phyloP scores from a whole-genome alignment of 441 rosid species.

The Mallotus repandus region DNA sequence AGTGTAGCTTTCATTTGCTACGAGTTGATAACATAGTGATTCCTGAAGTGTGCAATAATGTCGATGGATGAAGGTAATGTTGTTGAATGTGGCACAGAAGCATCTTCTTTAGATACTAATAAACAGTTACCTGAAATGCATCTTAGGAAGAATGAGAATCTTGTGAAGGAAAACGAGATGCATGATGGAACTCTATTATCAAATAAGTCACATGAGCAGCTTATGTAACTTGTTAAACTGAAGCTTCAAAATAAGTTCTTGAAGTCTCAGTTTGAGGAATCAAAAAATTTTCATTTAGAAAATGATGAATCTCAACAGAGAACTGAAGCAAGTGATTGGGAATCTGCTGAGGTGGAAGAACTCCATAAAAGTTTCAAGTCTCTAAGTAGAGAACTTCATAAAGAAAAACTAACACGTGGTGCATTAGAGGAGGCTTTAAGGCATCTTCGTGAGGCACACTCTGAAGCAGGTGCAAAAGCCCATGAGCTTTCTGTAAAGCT shows the following conservation, averaged over 20 bases:
- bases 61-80: slow-evolving; percentile 43
- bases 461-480: slow-evolving; percentile 82
- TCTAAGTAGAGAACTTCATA: slow-evolving; percentile 57
- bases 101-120: slow-evolving; percentile 30
- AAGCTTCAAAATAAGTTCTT: slow-evolving; percentile 72
- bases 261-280: slow-evolving; percentile 69
- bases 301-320: slow-evolving; percentile 21
- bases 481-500: slow-evolving; percentile 64
- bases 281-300: slow-evolving; percentile 36
- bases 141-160: slow-evolving; percentile 29
- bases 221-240: slow-evolving; percentile 58
- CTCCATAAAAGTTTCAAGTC: slow-evolving; percentile 50
- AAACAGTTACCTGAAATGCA: slow-evolving; percentile 26
- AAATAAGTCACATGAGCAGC: slow-evolving; percentile 48
- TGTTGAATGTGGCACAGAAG: slow-evolving; percentile 36
- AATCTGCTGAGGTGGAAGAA: slow-evolving; percentile 33
- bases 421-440: slow-evolving; percentile 88
- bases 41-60: slow-evolving; percentile 34
- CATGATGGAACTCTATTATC: slow-evolving; percentile 20
- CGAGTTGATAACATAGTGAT: neutral
- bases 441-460: slow-evolving; percentile 68
- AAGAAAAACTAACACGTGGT: slow-evolving; percentile 68
- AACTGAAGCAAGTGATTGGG: slow-evolving; percentile 30
- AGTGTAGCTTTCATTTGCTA: no score
- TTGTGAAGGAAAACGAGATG: slow-evolving; percentile 41